Percentiles rank a stretch among this genome's conserved stretches.
These are phyloP conservation scores for Fomitopsis pinicola DNA, from an alignment of 1,284 basidiomycete genomes.

Conservation along the genomic window DNA sequence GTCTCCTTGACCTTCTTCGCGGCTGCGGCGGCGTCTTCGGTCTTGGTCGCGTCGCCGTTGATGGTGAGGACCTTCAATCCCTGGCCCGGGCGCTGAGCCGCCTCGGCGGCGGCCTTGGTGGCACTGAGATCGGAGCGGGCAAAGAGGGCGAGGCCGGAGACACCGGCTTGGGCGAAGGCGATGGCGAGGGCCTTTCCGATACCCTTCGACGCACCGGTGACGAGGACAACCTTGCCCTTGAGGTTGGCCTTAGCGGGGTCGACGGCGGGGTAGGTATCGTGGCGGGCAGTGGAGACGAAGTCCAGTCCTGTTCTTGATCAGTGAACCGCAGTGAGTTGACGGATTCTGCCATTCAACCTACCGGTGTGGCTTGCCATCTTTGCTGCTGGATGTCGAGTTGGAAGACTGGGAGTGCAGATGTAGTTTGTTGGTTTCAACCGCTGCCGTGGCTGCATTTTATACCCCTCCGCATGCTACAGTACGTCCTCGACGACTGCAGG, in stretches of 20 bases:
- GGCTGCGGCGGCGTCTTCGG: neutral
- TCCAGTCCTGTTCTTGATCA: neutral
- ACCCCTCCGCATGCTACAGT: no score
- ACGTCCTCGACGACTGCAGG: no score
- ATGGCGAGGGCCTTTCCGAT: neutral
- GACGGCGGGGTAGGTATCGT: slow-evolving; percentile 1
- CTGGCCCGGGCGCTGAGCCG: slow-evolving; percentile 1
- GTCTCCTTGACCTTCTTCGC: slow-evolving; percentile 1
- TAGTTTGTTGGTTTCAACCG: no score
- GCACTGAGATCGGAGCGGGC: slow-evolving; percentile 4
- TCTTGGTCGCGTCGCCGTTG: neutral
- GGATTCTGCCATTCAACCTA: no score
- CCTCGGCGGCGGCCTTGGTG: neutral
- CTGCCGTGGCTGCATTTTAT: no score
- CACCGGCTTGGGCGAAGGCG: slow-evolving; percentile 2
- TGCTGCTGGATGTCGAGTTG: no score
- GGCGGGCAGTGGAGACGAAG: neutral
- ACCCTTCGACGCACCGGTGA: neutral
- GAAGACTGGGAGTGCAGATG: no score
- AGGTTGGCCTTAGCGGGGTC: slow-evolving; percentile 2
- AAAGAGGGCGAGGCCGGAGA: slow-evolving; percentile 2
- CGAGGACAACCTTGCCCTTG: neutral
- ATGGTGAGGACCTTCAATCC: slow-evolving; percentile 3
- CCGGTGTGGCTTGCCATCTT: no score
- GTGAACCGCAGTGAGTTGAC: neutral